Percentiles rank a stretch among this genome's conserved stretches.
Conservation (phyloP, 2,329 filamentous ascomycete genomes). For the Colletotrichum sp. region DNA sequence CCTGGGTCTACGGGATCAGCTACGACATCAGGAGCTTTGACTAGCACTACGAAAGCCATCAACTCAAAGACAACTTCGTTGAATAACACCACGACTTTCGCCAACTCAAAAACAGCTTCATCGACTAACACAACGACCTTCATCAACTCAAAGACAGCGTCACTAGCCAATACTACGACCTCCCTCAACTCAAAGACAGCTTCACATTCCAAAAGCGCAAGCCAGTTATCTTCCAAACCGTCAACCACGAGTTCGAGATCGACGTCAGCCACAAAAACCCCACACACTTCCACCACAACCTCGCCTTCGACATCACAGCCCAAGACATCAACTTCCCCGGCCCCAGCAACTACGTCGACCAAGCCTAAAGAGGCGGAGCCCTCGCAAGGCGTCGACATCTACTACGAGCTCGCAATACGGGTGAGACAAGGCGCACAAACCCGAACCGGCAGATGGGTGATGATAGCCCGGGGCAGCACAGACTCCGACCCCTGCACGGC, state of each 20-base stretch:
- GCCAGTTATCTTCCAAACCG: neutral
- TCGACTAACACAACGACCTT: neutral
- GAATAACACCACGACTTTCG: neutral
- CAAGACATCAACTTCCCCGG: neutral
- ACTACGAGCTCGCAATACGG: neutral
- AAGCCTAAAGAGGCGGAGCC: neutral
- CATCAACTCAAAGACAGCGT: neutral
- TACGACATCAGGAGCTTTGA: accelerated
- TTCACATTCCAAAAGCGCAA: neutral
- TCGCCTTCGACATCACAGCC: neutral
- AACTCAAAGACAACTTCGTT: neutral
- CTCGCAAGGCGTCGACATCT: neutral
- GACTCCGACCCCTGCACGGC: neutral
- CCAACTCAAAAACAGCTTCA: neutral
- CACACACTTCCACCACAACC: neutral
- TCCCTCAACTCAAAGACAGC: neutral
- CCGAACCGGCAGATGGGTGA: neutral
- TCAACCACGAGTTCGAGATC: neutral
- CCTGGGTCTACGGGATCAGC: neutral
- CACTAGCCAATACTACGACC: neutral
- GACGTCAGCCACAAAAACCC: neutral
- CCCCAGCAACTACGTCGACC: neutral
- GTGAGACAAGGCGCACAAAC: neutral
- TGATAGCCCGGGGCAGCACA: neutral
- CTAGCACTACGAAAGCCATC: neutral